A percentile compares a stretch with the other conserved stretches of the same genome.
phyloP scores from a whole-genome alignment of 257 asterid genomes.

The Fraxinus americana region DNA sequence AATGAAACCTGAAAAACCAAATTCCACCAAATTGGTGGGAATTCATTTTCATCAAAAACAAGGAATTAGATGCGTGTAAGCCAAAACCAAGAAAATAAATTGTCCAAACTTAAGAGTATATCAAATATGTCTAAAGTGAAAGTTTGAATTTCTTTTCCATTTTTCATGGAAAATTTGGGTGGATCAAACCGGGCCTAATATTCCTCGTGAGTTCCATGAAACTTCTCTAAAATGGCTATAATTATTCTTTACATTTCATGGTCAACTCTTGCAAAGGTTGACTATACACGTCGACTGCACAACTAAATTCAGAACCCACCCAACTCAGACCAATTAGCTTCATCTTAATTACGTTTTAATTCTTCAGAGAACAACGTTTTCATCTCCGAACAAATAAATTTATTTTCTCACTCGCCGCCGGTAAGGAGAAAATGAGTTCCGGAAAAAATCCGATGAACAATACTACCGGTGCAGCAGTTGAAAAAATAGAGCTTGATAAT shows the following conservation, averaged over 20 bases:
- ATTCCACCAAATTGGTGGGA: too few relatives aligned
- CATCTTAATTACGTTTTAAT: background rate
- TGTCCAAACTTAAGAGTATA: too few relatives aligned
- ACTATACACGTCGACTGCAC: background rate
- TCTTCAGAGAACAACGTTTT: background rate
- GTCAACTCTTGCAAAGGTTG: background rate
- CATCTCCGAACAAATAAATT: background rate
- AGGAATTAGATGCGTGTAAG: too few relatives aligned
- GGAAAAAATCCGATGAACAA: background rate
- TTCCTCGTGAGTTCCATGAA: background rate
- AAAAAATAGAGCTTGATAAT: background rate
- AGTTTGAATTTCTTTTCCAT: too few relatives aligned
- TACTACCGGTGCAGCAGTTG: background rate
- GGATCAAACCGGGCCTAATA: too few relatives aligned
- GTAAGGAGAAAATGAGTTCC: background rate
- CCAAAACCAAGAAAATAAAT: too few relatives aligned
- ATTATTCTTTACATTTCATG: background rate
- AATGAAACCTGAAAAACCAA: too few relatives aligned
- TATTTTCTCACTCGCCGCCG: background rate
- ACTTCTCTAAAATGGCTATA: background rate
- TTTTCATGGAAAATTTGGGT: too few relatives aligned
- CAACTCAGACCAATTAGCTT: background rate
- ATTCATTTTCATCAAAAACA: too few relatives aligned
- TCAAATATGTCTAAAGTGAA: too few relatives aligned
- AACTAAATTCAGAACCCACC: background rate